These are phyloP conservation scores for Thalassiosira livingstoniorum DNA, from an alignment of 352 stramenopile genomes.

Conservation along the genomic window DNA sequence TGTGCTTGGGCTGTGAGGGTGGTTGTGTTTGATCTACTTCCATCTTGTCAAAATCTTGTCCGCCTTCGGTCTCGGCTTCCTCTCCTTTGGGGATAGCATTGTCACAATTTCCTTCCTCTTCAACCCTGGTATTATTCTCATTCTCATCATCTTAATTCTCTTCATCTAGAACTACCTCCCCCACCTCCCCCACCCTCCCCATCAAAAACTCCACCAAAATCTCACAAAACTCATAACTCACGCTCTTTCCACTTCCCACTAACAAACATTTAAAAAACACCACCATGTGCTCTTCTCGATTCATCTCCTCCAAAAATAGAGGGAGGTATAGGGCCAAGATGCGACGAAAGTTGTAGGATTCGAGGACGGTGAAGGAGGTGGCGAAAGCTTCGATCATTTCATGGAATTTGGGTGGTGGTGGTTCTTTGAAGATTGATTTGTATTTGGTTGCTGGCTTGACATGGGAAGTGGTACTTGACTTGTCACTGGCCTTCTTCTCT, in stretches of 20 bases:
- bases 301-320: constrained; percentile 92
- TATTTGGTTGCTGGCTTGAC: too few relatives aligned
- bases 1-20: too few relatives aligned
- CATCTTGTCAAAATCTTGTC: too few relatives aligned
- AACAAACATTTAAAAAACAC: constrained; percentile 95
- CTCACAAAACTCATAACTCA: constrained; percentile 92
- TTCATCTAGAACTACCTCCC: constrained; percentile 3
- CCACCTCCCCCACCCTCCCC: constrained; percentile 91
- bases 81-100: too few relatives aligned
- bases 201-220: constrained; percentile 95
- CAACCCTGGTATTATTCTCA: background rate
- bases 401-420: constrained; percentile 39
- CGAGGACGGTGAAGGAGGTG: constrained; percentile 94
- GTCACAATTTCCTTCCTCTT: too few relatives aligned
- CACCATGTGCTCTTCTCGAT: constrained; percentile 93
- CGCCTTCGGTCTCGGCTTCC: too few relatives aligned
- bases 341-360: constrained; percentile 92
- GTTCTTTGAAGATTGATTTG: constrained; percentile 12
- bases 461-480: too few relatives aligned
- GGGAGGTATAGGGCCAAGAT: constrained; percentile 88
- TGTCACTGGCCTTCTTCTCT: constrained; percentile 30
- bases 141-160: background rate
- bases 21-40: too few relatives aligned
- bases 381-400: constrained; percentile 98
- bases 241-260: constrained; percentile 90